Conservation (phyloP, 176 grass and related monocot species). For the Hsuehochloa calcarea region DNA sequence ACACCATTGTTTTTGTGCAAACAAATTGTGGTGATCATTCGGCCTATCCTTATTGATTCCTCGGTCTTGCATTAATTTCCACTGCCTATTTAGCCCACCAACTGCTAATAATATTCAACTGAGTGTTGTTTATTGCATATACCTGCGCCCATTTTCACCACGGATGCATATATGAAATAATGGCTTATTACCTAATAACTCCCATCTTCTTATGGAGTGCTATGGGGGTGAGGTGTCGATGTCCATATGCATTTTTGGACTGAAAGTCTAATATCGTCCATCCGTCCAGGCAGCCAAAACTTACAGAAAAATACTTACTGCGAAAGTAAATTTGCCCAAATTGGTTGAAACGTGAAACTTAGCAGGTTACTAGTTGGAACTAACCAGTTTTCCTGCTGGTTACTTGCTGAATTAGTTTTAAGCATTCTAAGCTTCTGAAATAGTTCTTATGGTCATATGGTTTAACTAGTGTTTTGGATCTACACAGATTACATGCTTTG, state of each 20-base stretch:
- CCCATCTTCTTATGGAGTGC: not conserved
- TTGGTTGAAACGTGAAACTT: not conserved
- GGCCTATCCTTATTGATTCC: not conserved
- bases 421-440: conserved; percentile 8
- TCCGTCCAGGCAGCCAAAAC: conserved; percentile 1
- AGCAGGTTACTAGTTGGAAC: not conserved
- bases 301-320: not conserved
- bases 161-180: not conserved
- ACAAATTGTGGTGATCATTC: not conserved
- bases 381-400: not conserved
- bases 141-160: not conserved
- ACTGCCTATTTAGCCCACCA: not conserved
- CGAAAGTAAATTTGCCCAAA: not conserved
- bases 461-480: not conserved
- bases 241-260: not conserved
- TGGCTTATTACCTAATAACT: not conserved
- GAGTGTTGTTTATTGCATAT: conserved; percentile 3
- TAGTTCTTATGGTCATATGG: not conserved
- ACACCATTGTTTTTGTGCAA: not conserved
- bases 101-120: not conserved
- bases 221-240: not conserved
- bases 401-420: conserved; percentile 1
- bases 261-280: conserved; percentile 12
- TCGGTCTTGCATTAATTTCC: not conserved
- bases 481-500: not conserved